phyloP scores from a whole-genome alignment of 805 yeast species.

The Zygoascus tannicola region DNA sequence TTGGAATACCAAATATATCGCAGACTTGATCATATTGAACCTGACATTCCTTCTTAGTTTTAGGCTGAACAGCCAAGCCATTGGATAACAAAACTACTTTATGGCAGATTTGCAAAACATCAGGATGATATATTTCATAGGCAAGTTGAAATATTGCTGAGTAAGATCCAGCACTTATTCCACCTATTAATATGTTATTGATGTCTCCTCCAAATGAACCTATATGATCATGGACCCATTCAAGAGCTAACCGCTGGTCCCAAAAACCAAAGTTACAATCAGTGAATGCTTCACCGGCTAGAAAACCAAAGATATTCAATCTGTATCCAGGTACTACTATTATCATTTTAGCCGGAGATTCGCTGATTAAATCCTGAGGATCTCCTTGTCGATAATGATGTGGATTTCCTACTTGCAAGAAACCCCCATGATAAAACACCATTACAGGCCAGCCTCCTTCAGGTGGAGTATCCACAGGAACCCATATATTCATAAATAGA shows the following conservation, averaged over 20 bases:
- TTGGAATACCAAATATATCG: constrained; percentile 20
- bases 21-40: constrained; percentile 32
- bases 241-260: constrained; percentile 37
- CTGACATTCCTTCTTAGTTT: constrained; percentile 29
- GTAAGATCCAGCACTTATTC: constrained; percentile 36
- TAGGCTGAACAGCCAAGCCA: constrained; percentile 33
- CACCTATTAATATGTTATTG: constrained; percentile 33
- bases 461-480: constrained; percentile 31
- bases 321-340: constrained; percentile 33
- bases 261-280: constrained; percentile 33
- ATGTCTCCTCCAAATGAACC: constrained; percentile 36
- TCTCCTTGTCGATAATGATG: constrained; percentile 10
- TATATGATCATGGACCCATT: constrained; percentile 36
- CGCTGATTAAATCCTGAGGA: constrained; percentile 10
- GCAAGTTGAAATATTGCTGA: constrained; percentile 35
- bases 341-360: constrained; percentile 23
- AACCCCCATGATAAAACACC: constrained; percentile 38
- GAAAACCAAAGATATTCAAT: constrained; percentile 35
- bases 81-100: constrained; percentile 32
- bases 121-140: constrained; percentile 36
- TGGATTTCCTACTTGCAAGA: constrained; percentile 30
- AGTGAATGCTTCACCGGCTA: constrained; percentile 32
- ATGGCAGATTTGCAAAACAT: constrained; percentile 33
- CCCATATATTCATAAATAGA: constrained; percentile 32
- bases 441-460: constrained; percentile 36